Evolutionary conservation across 768 basidiomycete species (phyloP).

Genomic region (Amanita phalloides): DNA sequence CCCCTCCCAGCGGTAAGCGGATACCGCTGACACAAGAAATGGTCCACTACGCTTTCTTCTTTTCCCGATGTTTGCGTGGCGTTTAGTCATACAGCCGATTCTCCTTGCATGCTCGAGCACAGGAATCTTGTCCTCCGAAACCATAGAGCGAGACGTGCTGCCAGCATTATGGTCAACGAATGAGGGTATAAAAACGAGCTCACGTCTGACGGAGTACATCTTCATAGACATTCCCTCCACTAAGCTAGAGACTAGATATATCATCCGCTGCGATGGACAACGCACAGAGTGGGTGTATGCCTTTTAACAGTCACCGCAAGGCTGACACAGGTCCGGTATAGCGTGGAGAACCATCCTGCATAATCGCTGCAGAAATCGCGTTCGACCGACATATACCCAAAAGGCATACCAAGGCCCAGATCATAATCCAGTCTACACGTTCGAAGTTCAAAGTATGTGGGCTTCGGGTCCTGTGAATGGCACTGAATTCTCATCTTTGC

Average conservation of each 20-base stretch:
- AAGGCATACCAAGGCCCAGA: neutral
- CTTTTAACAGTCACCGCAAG: neutral
- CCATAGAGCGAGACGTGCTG: neutral
- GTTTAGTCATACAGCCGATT: neutral
- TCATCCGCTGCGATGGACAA: neutral
- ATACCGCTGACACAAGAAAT: neutral
- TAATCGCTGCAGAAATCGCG: constrained; percentile 1
- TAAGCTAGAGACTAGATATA: neutral
- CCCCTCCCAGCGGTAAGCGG: neutral
- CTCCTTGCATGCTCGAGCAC: neutral
- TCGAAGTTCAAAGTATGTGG: constrained; percentile 1
- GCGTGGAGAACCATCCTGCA: constrained; percentile 1
- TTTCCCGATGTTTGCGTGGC: neutral
- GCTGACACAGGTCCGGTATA: neutral
- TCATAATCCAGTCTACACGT: neutral
- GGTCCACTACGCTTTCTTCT: neutral
- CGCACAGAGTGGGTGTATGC: neutral
- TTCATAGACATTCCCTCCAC: neutral
- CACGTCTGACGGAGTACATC: neutral
- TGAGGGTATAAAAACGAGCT: neutral
- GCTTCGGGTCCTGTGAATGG: neutral
- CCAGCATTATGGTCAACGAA: neutral
- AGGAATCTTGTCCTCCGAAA: neutral
- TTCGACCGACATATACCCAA: neutral
- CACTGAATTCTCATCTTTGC: neutral